A percentile compares a stretch with the other conserved stretches of the same genome.
phyloP scores from a whole-genome alignment of 2,329 filamentous ascomycete genomes.

The Talaromyces funiculosus region DNA sequence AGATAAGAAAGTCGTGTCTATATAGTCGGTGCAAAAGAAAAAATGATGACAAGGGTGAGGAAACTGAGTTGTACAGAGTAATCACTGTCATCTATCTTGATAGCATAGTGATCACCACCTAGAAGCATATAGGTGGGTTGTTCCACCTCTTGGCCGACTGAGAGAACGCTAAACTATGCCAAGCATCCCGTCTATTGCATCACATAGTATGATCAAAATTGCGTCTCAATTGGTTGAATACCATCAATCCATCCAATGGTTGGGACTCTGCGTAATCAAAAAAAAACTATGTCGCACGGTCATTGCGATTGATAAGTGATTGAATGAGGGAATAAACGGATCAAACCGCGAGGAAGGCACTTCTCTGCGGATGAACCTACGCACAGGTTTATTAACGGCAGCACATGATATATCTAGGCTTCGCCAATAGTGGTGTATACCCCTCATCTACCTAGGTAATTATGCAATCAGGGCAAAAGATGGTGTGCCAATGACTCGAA shows the following conservation, averaged over 20 bases:
- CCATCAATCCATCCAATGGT: background rate
- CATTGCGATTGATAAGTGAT: too few species aligned
- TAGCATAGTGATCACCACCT: background rate
- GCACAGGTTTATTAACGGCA: background rate
- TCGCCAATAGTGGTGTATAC: background rate
- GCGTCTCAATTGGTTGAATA: background rate
- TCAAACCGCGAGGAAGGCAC: background rate
- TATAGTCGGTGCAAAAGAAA: background rate
- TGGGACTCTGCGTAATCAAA: background rate
- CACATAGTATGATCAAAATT: background rate
- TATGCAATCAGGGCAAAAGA: background rate
- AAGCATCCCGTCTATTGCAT: background rate
- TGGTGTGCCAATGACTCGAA: background rate
- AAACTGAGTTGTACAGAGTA: background rate
- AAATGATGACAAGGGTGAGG: background rate
- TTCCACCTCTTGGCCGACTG: background rate
- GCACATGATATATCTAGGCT: background rate
- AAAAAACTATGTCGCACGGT: too few species aligned
- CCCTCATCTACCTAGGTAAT: slow-evolving; percentile 6
- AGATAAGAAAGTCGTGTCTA: too few species aligned
- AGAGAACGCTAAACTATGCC: background rate
- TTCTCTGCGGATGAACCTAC: background rate
- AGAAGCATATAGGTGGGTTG: background rate
- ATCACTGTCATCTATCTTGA: background rate
- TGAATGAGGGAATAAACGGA: background rate